phyloP scores from a whole-genome alignment of 2,329 filamentous ascomycete species.

The Monosporascus sp. region DNA sequence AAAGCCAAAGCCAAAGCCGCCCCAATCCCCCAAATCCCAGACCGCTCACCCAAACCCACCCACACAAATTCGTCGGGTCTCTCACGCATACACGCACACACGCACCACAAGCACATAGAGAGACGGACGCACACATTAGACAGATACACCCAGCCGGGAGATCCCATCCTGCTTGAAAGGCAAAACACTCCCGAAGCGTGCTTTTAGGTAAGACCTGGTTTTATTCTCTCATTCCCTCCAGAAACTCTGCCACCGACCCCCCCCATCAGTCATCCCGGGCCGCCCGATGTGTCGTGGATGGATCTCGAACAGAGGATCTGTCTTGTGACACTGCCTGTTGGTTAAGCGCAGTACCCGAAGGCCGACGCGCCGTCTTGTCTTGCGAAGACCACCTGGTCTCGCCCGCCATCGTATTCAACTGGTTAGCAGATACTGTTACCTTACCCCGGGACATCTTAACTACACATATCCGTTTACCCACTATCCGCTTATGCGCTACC shows the following conservation, averaged over 20 bases:
- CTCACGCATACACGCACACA: not conserved
- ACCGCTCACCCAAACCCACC: not conserved
- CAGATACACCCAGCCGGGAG: not conserved
- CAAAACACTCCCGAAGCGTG: conserved; percentile 9
- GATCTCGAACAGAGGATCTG: not conserved
- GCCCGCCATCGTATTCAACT: not conserved
- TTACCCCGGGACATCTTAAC: not conserved
- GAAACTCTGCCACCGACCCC: conserved; percentile 8
- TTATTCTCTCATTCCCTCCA: conserved; percentile 17
- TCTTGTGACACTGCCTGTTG: not conserved
- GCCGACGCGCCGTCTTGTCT: not conserved
- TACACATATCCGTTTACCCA: not conserved
- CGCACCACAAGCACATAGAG: not conserved
- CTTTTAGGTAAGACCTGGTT: conserved; percentile 32
- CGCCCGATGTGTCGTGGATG: conserved; percentile 19
- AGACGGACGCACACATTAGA: conserved; percentile 8
- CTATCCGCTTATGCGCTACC: not conserved
- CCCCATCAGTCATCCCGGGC: conserved; percentile 23
- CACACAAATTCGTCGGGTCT: not conserved
- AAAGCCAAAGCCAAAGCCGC: not conserved
- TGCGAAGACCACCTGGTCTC: not conserved
- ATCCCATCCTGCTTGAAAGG: conserved; percentile 11
- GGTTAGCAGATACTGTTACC: not conserved
- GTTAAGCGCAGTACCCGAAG: not conserved
- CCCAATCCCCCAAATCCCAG: not conserved